Conservation (phyloP, 306 rosid genomes). For the Vachellia pachyceras region DNA sequence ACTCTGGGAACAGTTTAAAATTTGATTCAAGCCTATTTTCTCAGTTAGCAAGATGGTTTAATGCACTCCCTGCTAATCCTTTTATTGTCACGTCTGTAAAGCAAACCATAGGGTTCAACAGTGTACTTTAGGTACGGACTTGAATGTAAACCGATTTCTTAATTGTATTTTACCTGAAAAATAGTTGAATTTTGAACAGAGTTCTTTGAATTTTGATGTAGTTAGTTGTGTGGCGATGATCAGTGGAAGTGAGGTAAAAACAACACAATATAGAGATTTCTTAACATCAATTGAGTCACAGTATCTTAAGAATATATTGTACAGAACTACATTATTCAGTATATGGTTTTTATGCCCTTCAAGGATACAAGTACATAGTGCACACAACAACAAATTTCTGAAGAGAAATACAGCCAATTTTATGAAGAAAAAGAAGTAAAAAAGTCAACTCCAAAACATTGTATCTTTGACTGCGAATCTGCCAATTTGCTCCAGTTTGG, state of each 20-base stretch:
- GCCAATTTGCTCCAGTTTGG: slow-evolving; percentile 51
- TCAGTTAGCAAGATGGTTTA: background rate
- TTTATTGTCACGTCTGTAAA: background rate
- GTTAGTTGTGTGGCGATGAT: background rate
- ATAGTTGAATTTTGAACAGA: background rate
- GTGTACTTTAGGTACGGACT: background rate
- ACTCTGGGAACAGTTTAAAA: background rate
- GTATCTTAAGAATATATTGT: background rate
- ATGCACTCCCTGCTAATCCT: background rate
- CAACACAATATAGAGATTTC: background rate
- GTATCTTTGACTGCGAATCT: slow-evolving; percentile 60
- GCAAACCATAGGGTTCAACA: background rate
- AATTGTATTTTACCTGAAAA: background rate
- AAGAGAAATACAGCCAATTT: slow-evolving; percentile 7
- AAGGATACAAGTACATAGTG: background rate
- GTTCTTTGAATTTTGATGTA: background rate
- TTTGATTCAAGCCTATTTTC: background rate
- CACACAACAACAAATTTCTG: slow-evolving; percentile 5
- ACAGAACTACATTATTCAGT: slow-evolving; percentile 22
- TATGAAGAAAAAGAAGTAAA: background rate
- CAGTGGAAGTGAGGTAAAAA: background rate
- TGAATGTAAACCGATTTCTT: background rate
- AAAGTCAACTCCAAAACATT: slow-evolving; percentile 69
- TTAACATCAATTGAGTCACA: background rate
- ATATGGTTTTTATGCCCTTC: slow-evolving; percentile 28